Conservation (phyloP, 306 rosid species). For the Mimosa bimucronata region DNA sequence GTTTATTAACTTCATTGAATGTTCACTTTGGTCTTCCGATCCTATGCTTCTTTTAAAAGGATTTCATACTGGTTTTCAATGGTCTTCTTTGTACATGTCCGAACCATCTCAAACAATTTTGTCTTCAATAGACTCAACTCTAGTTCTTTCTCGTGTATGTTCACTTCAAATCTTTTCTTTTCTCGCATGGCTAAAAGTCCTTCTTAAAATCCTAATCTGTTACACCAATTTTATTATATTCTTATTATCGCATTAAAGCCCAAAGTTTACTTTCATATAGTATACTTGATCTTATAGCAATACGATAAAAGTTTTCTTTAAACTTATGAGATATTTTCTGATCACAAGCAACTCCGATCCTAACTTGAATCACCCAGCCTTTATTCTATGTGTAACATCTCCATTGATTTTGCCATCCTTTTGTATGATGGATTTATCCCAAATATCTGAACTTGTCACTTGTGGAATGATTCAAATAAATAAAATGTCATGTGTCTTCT, state of each 20-base stretch:
- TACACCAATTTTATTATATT: not conserved
- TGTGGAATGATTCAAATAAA: not conserved
- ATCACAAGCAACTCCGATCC: not conserved
- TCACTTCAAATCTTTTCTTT: no score
- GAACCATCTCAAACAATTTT: not conserved
- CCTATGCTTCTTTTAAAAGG: no score
- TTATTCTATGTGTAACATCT: not conserved
- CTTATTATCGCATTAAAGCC: not conserved
- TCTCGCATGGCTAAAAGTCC: not conserved
- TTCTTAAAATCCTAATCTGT: not conserved
- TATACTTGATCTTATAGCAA: no score
- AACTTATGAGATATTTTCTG: not conserved
- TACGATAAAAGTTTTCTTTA: not conserved
- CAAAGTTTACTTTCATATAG: not conserved
- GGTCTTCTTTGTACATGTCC: not conserved
- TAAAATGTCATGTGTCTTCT: constrained; percentile 24
- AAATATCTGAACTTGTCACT: not conserved
- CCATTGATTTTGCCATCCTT: not conserved
- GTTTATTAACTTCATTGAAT: no score
- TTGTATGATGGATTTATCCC: not conserved
- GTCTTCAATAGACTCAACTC: not conserved
- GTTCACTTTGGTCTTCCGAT: not conserved
- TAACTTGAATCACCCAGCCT: not conserved
- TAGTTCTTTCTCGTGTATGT: not conserved
- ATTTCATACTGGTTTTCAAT: no score